Percentiles rank a stretch among this genome's conserved stretches.
phyloP scores from a whole-genome alignment of 345 rosid species.

The Streptanthus diversifolius region DNA sequence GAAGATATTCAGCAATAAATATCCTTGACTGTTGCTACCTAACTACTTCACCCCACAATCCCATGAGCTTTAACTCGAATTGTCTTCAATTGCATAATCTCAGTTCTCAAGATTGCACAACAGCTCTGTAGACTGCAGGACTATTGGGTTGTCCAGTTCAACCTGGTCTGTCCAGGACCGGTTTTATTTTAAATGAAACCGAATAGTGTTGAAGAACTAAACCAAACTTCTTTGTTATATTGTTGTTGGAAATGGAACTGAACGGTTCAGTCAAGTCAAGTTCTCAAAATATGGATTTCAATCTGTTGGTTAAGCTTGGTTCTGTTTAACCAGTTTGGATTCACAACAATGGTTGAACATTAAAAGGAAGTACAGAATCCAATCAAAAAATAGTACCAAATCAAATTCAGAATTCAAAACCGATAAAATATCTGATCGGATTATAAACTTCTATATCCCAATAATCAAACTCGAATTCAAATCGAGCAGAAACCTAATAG shows the following conservation, averaged over 20 bases:
- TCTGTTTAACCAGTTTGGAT: not conserved
- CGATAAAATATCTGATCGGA: too few species aligned
- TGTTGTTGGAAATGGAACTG: not conserved
- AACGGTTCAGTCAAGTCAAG: not conserved
- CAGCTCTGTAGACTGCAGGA: not conserved
- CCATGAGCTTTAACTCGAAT: slow-evolving; percentile 7
- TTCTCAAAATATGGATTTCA: not conserved
- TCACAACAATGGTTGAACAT: slow-evolving; percentile 1
- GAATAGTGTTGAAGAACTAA: not conserved
- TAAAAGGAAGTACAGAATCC: not conserved
- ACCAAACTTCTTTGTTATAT: not conserved
- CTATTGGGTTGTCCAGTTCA: not conserved
- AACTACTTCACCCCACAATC: slow-evolving; percentile 6
- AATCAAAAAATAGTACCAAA: too few species aligned
- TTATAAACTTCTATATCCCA: too few species aligned
- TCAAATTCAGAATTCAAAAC: too few species aligned
- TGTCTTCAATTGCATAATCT: slow-evolving; percentile 15
- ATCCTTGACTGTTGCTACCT: slow-evolving; percentile 14
- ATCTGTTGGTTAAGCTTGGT: not conserved
- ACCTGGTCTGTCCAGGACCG: not conserved
- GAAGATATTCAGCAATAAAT: slow-evolving; percentile 20
- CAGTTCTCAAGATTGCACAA: not conserved
- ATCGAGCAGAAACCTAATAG: too few species aligned
- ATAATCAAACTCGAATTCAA: too few species aligned
- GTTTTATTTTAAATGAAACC: not conserved